Base-by-base conservation (phyloP, 495 filamentous ascomycete genomes). In the Penicillium argentinense region DNA sequence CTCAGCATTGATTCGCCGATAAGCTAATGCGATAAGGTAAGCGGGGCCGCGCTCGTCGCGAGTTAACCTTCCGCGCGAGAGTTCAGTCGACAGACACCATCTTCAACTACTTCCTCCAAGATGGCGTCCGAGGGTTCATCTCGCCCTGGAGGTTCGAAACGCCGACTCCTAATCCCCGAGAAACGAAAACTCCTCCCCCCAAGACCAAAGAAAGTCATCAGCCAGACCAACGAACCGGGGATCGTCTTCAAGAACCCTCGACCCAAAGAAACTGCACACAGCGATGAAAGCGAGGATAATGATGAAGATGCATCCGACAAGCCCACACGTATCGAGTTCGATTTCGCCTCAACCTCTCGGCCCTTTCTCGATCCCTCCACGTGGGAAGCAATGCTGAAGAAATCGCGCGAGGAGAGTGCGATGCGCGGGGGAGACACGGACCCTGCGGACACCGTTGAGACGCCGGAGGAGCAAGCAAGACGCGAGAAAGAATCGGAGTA, bases 401-500 rank as follows among this genome's bases (percentile, higher is more conserved):
- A 42, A 34, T 21, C 45, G 8, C 13, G 26, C 24, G 33, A 34
- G 16, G 39, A 33, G 11, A 42, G 17, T 9, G 45, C 34, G 37
- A 12, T 13, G 13, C 29, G 3, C 25, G 17, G 9, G 22, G 39
- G 26, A n/a, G n/a, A n/a, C n/a, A n/a, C n/a, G n/a, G n/a, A n/a
- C n/a, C n/a, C n/a, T n/a, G n/a, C n/a, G n/a, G n/a, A n/a, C 19
- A 12, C 24, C 2, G n/a, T 21, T n/a, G 30, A 57, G 33, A 49
- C 42, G 11, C 46, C 46, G 3, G 63, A 65, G 23, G 33, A 62
- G 28, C 34, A 25, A 30, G 33, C 40, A 34, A 38, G 55, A 14
- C 41, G 47, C 9, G 59, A 60, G 26, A 47, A 48, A 12, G 59
- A 67, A 39, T 56, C 57, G 23, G 57, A 64, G 53, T 69, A 61